Conservation (phyloP, 805 yeast species). For the Ascoidea asiatica region DNA sequence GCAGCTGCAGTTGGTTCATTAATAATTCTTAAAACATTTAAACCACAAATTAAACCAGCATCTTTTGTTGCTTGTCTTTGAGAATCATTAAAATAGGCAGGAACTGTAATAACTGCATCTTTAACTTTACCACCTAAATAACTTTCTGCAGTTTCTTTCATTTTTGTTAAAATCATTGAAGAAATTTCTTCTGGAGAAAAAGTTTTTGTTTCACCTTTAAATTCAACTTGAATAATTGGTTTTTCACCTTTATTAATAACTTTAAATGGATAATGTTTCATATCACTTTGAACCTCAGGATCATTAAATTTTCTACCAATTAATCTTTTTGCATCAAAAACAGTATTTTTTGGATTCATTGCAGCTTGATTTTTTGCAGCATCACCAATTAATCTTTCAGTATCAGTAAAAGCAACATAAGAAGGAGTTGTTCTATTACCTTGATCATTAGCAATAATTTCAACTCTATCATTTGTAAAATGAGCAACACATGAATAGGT, state of each 20-base stretch:
- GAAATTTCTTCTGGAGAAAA: slow-evolving; percentile 94
- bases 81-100: slow-evolving; percentile 81
- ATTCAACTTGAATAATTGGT: slow-evolving; percentile 76
- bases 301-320: slow-evolving; percentile 86
- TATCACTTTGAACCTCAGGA: slow-evolving; percentile 67
- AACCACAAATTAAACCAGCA: slow-evolving; percentile 79
- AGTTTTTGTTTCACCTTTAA: slow-evolving; percentile 70
- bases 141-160: slow-evolving; percentile 79
- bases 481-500: slow-evolving; percentile 96
- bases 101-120: slow-evolving; percentile 79
- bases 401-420: slow-evolving; percentile 86
- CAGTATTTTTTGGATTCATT: slow-evolving; percentile 82
- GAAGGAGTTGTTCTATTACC: slow-evolving; percentile 98
- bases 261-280: slow-evolving; percentile 84
- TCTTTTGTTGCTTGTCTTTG: slow-evolving; percentile 88
- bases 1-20: slow-evolving; percentile 96
- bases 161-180: slow-evolving; percentile 81
- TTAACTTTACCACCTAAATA: slow-evolving; percentile 67
- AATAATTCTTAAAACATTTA: slow-evolving; percentile 73
- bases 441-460: slow-evolving; percentile 94
- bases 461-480: slow-evolving; percentile 83
- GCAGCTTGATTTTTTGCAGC: slow-evolving; percentile 98
- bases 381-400: slow-evolving; percentile 90
- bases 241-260: slow-evolving; percentile 69
- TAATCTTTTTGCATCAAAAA: slow-evolving; percentile 84